phyloP scores from a whole-genome alignment of 495 filamentous ascomycete genomes.

The Neurospora intermedia region DNA sequence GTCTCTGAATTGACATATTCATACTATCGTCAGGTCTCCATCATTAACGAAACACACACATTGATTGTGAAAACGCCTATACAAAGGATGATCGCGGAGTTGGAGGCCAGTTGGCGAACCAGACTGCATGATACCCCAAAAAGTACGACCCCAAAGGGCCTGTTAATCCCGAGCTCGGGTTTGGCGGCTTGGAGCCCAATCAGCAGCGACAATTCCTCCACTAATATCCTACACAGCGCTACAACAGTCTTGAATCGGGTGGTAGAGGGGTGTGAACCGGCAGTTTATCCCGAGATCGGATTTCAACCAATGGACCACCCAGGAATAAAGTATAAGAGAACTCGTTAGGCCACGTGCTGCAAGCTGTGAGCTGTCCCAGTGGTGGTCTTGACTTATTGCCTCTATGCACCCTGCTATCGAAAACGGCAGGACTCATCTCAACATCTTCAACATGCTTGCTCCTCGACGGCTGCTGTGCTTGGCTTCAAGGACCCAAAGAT shows the following conservation, averaged over 20 bases:
- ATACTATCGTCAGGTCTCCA: too few relatives aligned
- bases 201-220: background rate
- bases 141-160: background rate
- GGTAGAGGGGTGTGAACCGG: background rate
- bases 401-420: background rate
- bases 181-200: background rate
- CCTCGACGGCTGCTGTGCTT: background rate
- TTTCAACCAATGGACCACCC: background rate
- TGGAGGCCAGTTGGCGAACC: background rate
- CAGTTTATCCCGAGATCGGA: background rate
- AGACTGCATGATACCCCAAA: background rate
- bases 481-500: background rate
- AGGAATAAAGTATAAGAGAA: background rate
- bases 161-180: background rate
- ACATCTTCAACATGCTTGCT: conserved; percentile 8
- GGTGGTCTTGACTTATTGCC: background rate
- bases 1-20: too few relatives aligned
- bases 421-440: background rate
- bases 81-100: background rate
- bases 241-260: background rate
- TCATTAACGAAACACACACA: too few relatives aligned
- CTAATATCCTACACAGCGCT: background rate
- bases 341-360: background rate
- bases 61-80: too few relatives aligned
- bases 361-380: background rate